Conservation (phyloP, 2,329 filamentous ascomycete species). For the Pestalotiopsis sp. region DNA sequence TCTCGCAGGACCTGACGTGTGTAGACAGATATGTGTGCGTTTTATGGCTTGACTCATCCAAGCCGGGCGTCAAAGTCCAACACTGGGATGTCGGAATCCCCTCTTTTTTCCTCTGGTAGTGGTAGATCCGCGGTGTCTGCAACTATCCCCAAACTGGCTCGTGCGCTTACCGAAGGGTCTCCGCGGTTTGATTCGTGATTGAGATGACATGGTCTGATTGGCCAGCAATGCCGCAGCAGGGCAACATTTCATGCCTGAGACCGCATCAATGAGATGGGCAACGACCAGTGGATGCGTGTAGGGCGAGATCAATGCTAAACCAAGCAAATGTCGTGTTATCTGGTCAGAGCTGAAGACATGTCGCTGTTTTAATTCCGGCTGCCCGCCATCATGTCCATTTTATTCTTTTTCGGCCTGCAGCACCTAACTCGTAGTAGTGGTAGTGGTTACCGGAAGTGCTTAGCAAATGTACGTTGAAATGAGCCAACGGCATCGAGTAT, state of each 20-base stretch:
- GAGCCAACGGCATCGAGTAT: not conserved
- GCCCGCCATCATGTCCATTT: not conserved
- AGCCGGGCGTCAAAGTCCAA: not conserved
- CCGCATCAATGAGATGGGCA: slow-evolving; percentile 1
- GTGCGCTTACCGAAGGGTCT: slow-evolving; percentile 7
- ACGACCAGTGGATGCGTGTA: not conserved
- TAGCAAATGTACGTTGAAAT: not conserved
- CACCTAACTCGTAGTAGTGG: too few relatives aligned
- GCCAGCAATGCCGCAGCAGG: not conserved
- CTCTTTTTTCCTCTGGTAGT: not conserved
- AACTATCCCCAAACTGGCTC: not conserved
- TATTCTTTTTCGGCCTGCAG: not conserved
- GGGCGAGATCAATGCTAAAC: not conserved
- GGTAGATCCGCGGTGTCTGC: not conserved
- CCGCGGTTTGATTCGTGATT: not conserved
- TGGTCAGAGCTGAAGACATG: not conserved
- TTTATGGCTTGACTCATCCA: not conserved
- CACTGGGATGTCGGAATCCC: not conserved
- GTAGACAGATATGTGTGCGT: not conserved
- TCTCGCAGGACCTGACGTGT: not conserved
- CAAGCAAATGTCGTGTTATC: not conserved
- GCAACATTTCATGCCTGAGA: slow-evolving; percentile 7
- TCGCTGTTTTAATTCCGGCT: not conserved
- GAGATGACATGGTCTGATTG: not conserved
- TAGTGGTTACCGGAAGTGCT: not conserved